These are phyloP conservation scores for Colletotrichum nymphaeae DNA, from an alignment of 2,329 filamentous ascomycete genomes.

Conservation along the genomic window DNA sequence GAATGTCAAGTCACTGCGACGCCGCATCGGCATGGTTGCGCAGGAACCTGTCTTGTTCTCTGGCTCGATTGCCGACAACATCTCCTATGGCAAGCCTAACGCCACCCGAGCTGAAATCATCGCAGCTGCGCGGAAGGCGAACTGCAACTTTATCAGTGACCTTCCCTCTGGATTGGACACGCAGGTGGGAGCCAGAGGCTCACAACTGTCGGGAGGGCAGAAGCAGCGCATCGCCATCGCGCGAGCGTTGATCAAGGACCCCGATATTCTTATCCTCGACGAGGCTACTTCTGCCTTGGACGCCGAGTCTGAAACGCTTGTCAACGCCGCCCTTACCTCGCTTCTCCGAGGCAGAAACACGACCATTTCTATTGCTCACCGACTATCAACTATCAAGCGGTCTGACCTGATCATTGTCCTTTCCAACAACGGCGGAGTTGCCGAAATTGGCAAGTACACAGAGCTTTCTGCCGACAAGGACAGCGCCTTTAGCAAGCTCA, in stretches of 20 bases:
- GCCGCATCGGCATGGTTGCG: conserved; percentile 93
- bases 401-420: conserved; percentile 96
- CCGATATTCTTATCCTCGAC: conserved; percentile 95
- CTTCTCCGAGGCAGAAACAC: conserved; percentile 90
- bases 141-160: conserved; percentile 96
- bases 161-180: conserved; percentile 97
- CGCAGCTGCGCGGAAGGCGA: conserved; percentile 87
- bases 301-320: conserved; percentile 95
- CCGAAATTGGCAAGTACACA: conserved; percentile 87
- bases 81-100: conserved; percentile 86
- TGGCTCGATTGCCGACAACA: conserved; percentile 87
- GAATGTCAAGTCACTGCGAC: conserved; percentile 92
- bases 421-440: conserved; percentile 85
- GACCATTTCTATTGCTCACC: conserved; percentile 96
- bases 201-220: conserved; percentile 94
- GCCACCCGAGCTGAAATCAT: conserved; percentile 86
- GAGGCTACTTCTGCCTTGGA: conserved; percentile 97
- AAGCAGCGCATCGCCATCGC: conserved; percentile 99
- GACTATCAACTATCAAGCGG: conserved; percentile 94
- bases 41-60: conserved; percentile 96
- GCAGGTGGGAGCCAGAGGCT: conserved; percentile 89
- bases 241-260: conserved; percentile 91
- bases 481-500: conserved; percentile 92
- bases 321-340: conserved; percentile 87
- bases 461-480: conserved; percentile 78